A percentile compares a stretch with the other conserved stretches of the same genome.
Evolutionary conservation across 1,139 yeast genomes (phyloP).

Genomic region (Groenewaldozyma sp.): DNA sequence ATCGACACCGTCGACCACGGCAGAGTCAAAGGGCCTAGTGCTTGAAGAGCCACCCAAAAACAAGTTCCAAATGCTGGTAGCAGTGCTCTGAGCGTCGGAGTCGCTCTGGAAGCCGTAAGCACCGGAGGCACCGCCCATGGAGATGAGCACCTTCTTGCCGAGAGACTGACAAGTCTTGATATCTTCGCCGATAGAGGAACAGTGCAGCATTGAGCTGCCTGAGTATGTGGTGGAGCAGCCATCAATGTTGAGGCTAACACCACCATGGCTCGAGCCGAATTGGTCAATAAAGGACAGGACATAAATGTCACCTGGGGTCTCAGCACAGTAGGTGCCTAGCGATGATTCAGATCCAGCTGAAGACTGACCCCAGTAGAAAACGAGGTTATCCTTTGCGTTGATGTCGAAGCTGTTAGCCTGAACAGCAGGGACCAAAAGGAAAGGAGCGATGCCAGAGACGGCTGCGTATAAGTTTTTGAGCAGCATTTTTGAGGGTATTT

Average conservation of each 20-base stretch:
- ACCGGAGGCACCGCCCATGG: conserved; percentile 86
- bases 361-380: conserved; percentile 88
- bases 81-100: conserved; percentile 56
- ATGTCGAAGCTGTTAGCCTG: conserved; percentile 6
- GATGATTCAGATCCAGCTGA: conserved; percentile 65
- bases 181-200: conserved; percentile 43
- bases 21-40: conserved; percentile 67
- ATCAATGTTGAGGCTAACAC: conserved; percentile 56
- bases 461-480: not conserved
- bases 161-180: conserved; percentile 70
- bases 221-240: conserved; percentile 35
- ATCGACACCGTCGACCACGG: conserved; percentile 66
- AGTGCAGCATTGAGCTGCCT: conserved; percentile 27
- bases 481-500: not conserved
- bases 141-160: conserved; percentile 71
- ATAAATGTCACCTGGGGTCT: conserved; percentile 60
- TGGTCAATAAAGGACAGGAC: conserved; percentile 58
- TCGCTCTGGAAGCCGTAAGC: conserved; percentile 63
- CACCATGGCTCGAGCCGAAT: conserved; percentile 41
- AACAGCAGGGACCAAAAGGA: not conserved
- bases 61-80: conserved; percentile 69
- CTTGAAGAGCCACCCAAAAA: conserved; percentile 65
- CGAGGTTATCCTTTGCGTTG: conserved; percentile 40
- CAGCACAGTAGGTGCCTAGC: conserved; percentile 61
- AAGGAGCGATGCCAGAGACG: not conserved